phyloP scores from a whole-genome alignment of 129 eudicot species.

The Flaveria linearis region DNA sequence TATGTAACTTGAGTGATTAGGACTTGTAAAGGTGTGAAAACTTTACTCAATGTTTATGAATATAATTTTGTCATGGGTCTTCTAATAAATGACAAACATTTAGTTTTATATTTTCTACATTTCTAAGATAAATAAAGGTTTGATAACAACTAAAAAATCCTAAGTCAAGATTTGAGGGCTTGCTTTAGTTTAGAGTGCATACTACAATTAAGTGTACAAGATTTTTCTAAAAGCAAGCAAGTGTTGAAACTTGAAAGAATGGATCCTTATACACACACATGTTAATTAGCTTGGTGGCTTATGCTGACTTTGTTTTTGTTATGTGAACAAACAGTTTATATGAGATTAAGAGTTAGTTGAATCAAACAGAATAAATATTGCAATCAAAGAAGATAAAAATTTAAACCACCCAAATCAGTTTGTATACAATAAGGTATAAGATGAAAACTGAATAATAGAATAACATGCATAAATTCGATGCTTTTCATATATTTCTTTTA shows the following conservation, averaged over 20 bases:
- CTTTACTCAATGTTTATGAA: slow-evolving; percentile 40
- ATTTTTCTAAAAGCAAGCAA: slow-evolving; percentile 20
- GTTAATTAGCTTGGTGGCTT: slow-evolving; percentile 20
- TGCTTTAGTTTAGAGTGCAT: slow-evolving; percentile 20
- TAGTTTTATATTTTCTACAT: not conserved
- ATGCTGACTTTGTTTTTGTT: no score
- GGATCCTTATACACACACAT: slow-evolving; percentile 21
- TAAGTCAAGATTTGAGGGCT: slow-evolving; percentile 18
- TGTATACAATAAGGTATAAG: not conserved
- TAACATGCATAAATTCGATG: no score
- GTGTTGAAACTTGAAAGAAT: slow-evolving; percentile 27
- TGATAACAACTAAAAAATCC: not conserved
- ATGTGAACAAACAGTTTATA: not conserved
- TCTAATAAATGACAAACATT: slow-evolving; percentile 51
- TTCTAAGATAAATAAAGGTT: not conserved
- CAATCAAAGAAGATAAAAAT: not conserved
- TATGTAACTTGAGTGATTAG: slow-evolving; percentile 45
- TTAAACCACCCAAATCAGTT: not conserved
- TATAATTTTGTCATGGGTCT: slow-evolving; percentile 51
- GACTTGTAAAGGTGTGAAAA: slow-evolving; percentile 62
- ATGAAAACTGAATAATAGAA: no score
- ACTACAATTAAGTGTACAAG: slow-evolving; percentile 19
- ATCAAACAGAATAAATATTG: not conserved
- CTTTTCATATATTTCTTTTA: not conserved
- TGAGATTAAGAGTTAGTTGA: not conserved